These are phyloP conservation scores for Globisporangium spinosum DNA, from an alignment of 352 stramenopile genomes.

Conservation along the genomic window DNA sequence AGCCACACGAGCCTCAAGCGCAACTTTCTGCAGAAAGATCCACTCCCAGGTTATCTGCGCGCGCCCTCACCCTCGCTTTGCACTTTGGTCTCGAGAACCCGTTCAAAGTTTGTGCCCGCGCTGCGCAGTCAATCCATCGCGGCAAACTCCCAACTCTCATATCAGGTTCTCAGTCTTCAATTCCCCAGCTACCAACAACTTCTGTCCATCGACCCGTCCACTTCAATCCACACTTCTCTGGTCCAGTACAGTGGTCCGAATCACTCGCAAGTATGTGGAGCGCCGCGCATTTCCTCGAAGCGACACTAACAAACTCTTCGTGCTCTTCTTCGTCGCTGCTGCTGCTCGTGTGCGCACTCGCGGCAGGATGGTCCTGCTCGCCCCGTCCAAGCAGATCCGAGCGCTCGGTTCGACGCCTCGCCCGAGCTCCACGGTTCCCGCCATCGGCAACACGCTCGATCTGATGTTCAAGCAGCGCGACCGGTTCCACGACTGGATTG, in stretches of 20 bases:
- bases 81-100: no score
- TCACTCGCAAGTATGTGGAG: slow-evolving; percentile 12
- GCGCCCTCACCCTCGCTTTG: no score
- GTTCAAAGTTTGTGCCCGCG: no score
- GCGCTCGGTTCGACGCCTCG: slow-evolving; percentile 27
- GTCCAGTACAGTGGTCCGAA: neutral
- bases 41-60: no score
- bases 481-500: slow-evolving; percentile 58
- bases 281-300: slow-evolving; percentile 7
- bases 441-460: slow-evolving; percentile 51
- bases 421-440: slow-evolving; percentile 33
- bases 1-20: no score
- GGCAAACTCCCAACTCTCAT: no score
- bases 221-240: neutral
- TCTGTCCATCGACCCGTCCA: neutral
- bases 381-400: slow-evolving; percentile 24
- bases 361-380: slow-evolving; percentile 19
- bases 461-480: slow-evolving; percentile 40
- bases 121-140: no score
- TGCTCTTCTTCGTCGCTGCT: slow-evolving; percentile 14
- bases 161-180: neutral
- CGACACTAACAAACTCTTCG: neutral
- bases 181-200: neutral
- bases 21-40: no score
- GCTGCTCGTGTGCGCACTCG: slow-evolving; percentile 17